Base-by-base conservation (phyloP, 2,329 filamentous ascomycete species). In the Aspergillus costaricaensis region DNA sequence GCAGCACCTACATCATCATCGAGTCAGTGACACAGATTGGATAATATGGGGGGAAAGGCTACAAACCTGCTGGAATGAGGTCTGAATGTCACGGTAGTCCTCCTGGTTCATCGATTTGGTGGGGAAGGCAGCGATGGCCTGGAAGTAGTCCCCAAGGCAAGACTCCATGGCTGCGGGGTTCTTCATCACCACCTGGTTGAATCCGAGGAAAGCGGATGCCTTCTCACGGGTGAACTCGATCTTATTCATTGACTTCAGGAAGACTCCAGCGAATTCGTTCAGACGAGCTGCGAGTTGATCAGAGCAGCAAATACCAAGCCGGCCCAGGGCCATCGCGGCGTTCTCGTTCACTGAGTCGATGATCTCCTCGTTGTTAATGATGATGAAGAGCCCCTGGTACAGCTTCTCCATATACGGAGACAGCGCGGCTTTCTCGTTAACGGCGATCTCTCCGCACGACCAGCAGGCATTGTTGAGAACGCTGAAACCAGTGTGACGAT, bases 391-490 rank as follows among this genome's bases (percentile, higher is more conserved):
- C 41, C 90, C 87, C 63, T 89, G 85, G 60, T 96, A 87, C 15
- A 99, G 81, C 63, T 90, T 86, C 21, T 91, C 87, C 9, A 92
- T 85, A 73, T 90, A 96, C 1, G 89, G 89, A 1, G 83, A 83
- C 86, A 97, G 91, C 57, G 84, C 86, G 30, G 82, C 80, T 63
- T 88, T 86, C 66, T 88, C 86, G 73, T 91, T 88, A 76, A 96
- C 88, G 15, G 92, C 87, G 63, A 98, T 95, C 80, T 99, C 95
- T 44, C 95, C 95, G 23, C 88, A 88, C 6, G 93, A 96, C 95
- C 95, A 99, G 79, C 94, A 98, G 21, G 95, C 94, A 73, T 99
- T 99, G 83, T 98, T 99, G 61, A 98, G 88, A 30, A 98, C 93
- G 62, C 92, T 92, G 75, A 96, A 97, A 14, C 88, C 89, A 17